A percentile compares a stretch with the other conserved stretches of the same genome.
phyloP scores from a whole-genome alignment of 2,329 filamentous ascomycete genomes.

The Alternaria ventricosa region DNA sequence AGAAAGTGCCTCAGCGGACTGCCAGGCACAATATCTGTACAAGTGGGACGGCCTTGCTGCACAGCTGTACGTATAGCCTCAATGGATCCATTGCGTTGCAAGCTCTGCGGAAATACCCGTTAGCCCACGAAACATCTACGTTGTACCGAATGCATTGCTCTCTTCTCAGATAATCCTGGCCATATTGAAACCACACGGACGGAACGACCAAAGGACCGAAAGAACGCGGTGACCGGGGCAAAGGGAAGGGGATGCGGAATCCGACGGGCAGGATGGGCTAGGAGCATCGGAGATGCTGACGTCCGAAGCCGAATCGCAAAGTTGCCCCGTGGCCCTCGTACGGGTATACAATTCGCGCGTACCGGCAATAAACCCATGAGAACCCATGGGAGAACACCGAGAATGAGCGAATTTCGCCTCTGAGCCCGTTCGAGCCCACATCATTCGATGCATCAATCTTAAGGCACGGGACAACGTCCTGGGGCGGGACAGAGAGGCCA shows the following conservation, averaged over 20 bases:
- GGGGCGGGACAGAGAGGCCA: background rate
- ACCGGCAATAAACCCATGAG: background rate
- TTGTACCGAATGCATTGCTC: background rate
- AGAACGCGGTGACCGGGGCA: background rate
- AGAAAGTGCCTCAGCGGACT: constrained; percentile 88
- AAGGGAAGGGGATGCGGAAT: background rate
- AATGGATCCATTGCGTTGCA: constrained; percentile 78
- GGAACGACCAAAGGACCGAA: background rate
- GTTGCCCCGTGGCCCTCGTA: background rate
- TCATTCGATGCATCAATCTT: background rate
- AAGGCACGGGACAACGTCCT: background rate
- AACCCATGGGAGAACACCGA: background rate
- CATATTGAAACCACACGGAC: background rate
- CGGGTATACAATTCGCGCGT: background rate
- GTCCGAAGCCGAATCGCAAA: constrained; percentile 6
- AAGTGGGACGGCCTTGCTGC: constrained; percentile 71
- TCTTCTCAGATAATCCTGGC: background rate
- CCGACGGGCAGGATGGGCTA: background rate
- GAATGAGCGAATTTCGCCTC: constrained; percentile 1
- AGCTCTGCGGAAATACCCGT: constrained; percentile 17
- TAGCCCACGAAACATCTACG: constrained; percentile 2
- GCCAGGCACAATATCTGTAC: constrained; percentile 79
- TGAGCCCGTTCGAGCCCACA: constrained; percentile 4
- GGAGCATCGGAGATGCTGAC: background rate
- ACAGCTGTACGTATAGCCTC: constrained; percentile 75